Evolutionary conservation across 1,284 basidiomycete species (phyloP).

Genomic region (Ceratobasidium sp.): DNA sequence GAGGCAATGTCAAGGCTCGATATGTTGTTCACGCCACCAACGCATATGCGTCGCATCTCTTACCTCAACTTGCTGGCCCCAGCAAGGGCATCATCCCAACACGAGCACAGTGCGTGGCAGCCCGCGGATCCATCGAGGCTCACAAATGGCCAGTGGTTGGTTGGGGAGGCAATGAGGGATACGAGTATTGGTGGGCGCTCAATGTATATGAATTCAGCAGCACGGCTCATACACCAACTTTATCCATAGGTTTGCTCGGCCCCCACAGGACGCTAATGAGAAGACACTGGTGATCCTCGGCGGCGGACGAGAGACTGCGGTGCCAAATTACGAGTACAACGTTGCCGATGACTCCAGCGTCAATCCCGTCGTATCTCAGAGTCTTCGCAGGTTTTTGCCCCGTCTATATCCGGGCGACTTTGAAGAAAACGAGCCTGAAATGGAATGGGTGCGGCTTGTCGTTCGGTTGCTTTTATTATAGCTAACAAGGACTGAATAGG

Average conservation of each 20-base stretch:
- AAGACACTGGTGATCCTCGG: constrained; percentile 73
- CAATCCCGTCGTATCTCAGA: constrained; percentile 57
- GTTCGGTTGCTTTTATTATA: constrained; percentile 42
- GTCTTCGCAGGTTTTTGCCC: constrained; percentile 65
- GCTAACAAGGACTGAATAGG: constrained; percentile 54
- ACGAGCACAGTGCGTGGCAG: constrained; percentile 72
- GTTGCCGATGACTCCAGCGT: constrained; percentile 66
- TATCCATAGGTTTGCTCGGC: constrained; percentile 35
- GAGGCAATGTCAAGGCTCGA: constrained; percentile 62
- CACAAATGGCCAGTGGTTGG: constrained; percentile 50
- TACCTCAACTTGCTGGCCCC: constrained; percentile 64
- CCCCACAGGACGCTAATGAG: constrained; percentile 46
- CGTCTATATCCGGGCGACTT: constrained; percentile 62
- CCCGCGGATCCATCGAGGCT: constrained; percentile 57
- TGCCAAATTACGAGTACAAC: constrained; percentile 58
- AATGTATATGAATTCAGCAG: background rate
- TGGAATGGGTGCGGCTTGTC: constrained; percentile 69
- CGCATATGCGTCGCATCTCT: constrained; percentile 71
- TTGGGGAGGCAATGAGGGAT: constrained; percentile 55
- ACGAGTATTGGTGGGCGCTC: constrained; percentile 68
- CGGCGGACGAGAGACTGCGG: constrained; percentile 63
- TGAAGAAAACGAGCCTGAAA: constrained; percentile 60
- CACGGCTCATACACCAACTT: background rate
- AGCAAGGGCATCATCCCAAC: constrained; percentile 65
- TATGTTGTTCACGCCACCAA: constrained; percentile 81